Conservation (phyloP, 2,329 filamentous ascomycete species). For the Alternaria sp. region DNA sequence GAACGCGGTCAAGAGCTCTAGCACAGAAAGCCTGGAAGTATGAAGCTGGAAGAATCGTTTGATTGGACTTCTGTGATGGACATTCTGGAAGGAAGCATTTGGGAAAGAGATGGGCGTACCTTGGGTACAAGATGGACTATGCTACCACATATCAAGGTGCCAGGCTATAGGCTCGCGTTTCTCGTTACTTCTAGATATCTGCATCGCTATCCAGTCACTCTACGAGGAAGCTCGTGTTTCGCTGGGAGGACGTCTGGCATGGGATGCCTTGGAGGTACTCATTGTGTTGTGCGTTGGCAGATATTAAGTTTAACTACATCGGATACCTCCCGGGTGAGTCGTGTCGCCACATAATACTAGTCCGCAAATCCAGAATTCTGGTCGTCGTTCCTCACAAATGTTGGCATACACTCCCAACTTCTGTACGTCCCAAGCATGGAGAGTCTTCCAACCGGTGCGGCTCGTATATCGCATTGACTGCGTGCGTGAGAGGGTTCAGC, state of each 20-base stretch:
- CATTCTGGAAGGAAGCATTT: background rate
- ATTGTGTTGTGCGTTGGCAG: background rate
- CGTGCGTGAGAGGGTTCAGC: accelerated
- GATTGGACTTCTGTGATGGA: background rate
- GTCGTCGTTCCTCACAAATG: background rate
- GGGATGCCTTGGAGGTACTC: background rate
- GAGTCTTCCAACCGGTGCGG: background rate
- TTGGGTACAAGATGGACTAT: background rate
- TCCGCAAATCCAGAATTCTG: background rate
- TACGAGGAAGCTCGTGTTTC: background rate
- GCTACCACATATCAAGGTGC: too few relatives aligned
- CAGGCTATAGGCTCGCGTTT: background rate
- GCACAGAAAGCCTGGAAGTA: background rate
- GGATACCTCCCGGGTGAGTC: background rate
- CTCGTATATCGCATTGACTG: background rate
- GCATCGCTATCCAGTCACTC: background rate
- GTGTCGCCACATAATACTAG: background rate
- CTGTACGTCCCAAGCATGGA: background rate
- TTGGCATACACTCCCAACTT: background rate
- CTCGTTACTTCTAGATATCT: background rate
- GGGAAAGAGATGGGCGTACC: background rate
- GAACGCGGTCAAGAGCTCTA: background rate
- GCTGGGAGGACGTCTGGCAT: background rate
- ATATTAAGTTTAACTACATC: accelerated
- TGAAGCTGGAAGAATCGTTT: background rate